Conservation (phyloP, 257 asterid species). For the Solanum gracilifrons region DNA sequence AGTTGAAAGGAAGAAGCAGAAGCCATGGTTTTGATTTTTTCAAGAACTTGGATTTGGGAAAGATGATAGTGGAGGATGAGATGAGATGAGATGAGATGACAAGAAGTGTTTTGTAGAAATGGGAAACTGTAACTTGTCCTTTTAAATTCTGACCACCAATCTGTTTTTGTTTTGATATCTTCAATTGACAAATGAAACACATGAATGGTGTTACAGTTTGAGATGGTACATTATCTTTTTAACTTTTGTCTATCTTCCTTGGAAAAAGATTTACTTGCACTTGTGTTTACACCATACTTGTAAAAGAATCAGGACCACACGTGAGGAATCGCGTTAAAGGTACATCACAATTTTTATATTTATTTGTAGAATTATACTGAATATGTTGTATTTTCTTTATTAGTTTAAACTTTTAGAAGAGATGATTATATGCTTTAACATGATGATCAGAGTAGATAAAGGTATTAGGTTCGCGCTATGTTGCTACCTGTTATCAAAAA, state of each 20-base stretch:
- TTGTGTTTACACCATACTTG: background rate
- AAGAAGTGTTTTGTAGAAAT: background rate
- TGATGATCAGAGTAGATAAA: background rate
- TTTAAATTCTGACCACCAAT: constrained; percentile 34
- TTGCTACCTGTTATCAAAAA: background rate
- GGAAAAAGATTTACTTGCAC: background rate
- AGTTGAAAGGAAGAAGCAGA: constrained; percentile 48
- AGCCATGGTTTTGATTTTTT: constrained; percentile 28
- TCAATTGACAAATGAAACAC: background rate
- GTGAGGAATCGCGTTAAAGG: background rate
- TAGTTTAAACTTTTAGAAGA: background rate
- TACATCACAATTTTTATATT: too few relatives aligned
- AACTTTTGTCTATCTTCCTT: background rate
- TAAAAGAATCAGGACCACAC: background rate
- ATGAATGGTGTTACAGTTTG: background rate
- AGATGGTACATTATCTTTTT: background rate
- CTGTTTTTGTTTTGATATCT: background rate
- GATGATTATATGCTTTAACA: background rate
- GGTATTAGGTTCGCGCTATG: background rate
- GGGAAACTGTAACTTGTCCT: background rate
- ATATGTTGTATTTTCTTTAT: background rate
- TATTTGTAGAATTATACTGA: too few relatives aligned
- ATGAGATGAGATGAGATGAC: background rate
- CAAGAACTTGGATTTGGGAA: background rate
- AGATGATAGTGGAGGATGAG: background rate